A percentile compares a stretch with the other conserved stretches of the same genome.
Evolutionary conservation across 2,329 filamentous ascomycete species (phyloP).

Genomic region (Cladosporium sphaerospermum): DNA sequence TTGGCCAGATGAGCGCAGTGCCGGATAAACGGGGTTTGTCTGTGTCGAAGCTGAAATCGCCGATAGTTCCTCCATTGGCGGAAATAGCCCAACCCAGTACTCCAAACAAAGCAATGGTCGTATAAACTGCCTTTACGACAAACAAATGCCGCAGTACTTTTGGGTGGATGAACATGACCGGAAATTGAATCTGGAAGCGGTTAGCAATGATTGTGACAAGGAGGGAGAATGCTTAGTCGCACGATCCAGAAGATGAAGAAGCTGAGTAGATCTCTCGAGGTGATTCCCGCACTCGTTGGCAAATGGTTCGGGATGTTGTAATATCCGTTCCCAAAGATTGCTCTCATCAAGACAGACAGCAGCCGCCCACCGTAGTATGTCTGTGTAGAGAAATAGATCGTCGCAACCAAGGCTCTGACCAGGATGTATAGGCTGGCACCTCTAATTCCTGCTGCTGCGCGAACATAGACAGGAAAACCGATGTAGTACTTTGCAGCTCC

Average conservation of each 20-base stretch:
- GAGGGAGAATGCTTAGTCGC: neutral
- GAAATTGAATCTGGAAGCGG: slow-evolving; percentile 17
- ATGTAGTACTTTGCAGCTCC: slow-evolving; percentile 33
- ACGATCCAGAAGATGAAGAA: slow-evolving; percentile 30
- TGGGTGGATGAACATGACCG: slow-evolving; percentile 39
- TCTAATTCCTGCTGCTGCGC: slow-evolving; percentile 37
- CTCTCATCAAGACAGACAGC: slow-evolving; percentile 24
- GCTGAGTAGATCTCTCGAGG: slow-evolving; percentile 28
- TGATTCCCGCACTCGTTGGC: slow-evolving; percentile 27
- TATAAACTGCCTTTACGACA: slow-evolving; percentile 38
- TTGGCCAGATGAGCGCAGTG: slow-evolving; percentile 31
- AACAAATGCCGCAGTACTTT: slow-evolving; percentile 42
- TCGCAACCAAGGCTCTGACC: slow-evolving; percentile 35
- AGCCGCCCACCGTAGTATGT: slow-evolving; percentile 19
- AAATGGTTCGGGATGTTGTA: slow-evolving; percentile 27
- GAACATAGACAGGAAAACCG: slow-evolving; percentile 30
- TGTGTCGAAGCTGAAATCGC: slow-evolving; percentile 37
- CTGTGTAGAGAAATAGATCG: slow-evolving; percentile 35
- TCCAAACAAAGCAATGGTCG: slow-evolving; percentile 30
- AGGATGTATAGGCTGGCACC: slow-evolving; percentile 39
- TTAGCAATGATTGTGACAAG: neutral
- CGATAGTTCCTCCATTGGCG: slow-evolving; percentile 25
- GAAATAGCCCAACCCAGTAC: slow-evolving; percentile 33
- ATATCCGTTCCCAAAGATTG: slow-evolving; percentile 35
- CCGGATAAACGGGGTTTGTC: slow-evolving; percentile 11